Conservation (phyloP, 2,329 filamentous ascomycete species). For the Fusarium sp. region DNA sequence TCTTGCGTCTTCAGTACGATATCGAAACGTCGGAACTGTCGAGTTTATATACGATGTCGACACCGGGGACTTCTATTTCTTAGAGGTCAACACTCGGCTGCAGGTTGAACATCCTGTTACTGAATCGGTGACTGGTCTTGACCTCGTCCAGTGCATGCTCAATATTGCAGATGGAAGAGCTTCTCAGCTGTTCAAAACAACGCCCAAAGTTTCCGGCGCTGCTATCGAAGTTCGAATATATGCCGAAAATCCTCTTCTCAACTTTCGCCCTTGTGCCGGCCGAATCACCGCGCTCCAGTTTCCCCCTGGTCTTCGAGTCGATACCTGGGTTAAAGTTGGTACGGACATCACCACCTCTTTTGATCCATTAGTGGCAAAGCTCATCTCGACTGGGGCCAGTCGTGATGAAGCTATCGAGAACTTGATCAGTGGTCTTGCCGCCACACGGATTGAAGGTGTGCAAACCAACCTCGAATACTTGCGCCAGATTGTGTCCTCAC, state of each 20-base stretch:
- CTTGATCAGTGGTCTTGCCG: conserved; percentile 68
- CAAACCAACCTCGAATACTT: conserved; percentile 53
- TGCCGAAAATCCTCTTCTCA: conserved; percentile 64
- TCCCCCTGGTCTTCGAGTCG: conserved; percentile 65
- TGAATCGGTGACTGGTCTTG: conserved; percentile 79
- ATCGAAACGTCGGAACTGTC: conserved; percentile 57
- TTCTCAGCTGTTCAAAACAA: conserved; percentile 29
- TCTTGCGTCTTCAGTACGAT: conserved; percentile 52
- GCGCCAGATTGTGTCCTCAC: conserved; percentile 44
- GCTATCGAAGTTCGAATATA: conserved; percentile 56
- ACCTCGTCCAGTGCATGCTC: conserved; percentile 70
- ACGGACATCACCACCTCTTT: conserved; percentile 79
- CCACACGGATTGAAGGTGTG: conserved; percentile 51
- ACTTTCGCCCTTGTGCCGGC: conserved; percentile 69
- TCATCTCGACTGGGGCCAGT: conserved; percentile 72
- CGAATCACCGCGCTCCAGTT: conserved; percentile 67
- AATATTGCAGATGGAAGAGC: conserved; percentile 43
- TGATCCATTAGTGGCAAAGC: conserved; percentile 80
- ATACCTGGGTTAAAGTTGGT: conserved; percentile 74
- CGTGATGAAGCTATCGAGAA: conserved; percentile 72
- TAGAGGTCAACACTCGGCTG: conserved; percentile 61
- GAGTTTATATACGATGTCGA: conserved; percentile 58
- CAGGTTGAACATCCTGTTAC: conserved; percentile 67
- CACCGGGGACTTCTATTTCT: conserved; percentile 55
- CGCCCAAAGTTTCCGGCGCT: conserved; percentile 34